Evolutionary conservation across 176 grass and related monocot species (phyloP).

Genomic region (Otatea glauca): DNA sequence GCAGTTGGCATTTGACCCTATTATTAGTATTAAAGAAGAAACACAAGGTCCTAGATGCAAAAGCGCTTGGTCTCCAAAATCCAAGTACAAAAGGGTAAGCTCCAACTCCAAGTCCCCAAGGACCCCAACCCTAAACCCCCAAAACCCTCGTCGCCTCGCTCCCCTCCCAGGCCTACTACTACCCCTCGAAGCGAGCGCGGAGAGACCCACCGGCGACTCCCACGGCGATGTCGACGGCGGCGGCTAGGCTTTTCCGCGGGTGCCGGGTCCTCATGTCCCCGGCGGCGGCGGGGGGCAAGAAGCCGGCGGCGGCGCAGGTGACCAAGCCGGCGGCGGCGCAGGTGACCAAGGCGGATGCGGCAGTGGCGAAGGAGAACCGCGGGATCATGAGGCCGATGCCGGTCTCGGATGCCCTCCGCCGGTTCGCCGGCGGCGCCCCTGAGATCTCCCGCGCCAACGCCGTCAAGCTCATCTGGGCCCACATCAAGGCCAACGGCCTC

Average conservation of each 20-base stretch:
- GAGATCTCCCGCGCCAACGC: conserved; percentile 66
- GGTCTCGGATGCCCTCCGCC: conserved; percentile 63
- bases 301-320: conserved; percentile 1
- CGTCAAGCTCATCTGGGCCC: conserved; percentile 74
- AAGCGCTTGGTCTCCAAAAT: neutral
- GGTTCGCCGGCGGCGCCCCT: conserved; percentile 60
- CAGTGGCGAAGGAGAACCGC: conserved; percentile 12
- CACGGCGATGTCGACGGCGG: conserved; percentile 45
- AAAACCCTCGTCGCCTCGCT: conserved; percentile 42
- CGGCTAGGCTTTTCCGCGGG: conserved; percentile 62
- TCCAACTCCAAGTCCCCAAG: too few relatives aligned
- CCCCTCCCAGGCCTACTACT: neutral
- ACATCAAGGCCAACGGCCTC: conserved; percentile 81
- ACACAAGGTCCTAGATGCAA: neutral
- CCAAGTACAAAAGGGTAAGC: conserved; percentile 36
- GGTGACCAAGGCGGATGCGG: neutral
- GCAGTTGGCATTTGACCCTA: too few relatives aligned
- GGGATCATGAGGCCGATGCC: conserved; percentile 53
- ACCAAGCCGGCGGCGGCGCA: conserved; percentile 10
- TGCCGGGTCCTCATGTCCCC: conserved; percentile 68
- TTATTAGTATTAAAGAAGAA: too few relatives aligned
- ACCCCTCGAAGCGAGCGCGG: neutral
- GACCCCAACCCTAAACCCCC: conserved; percentile 60
- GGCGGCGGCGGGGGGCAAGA: conserved; percentile 38
- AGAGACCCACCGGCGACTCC: conserved; percentile 19